Base-by-base conservation (phyloP, 1,139 yeast species). In the Debaryomyces nepalensis region DNA sequence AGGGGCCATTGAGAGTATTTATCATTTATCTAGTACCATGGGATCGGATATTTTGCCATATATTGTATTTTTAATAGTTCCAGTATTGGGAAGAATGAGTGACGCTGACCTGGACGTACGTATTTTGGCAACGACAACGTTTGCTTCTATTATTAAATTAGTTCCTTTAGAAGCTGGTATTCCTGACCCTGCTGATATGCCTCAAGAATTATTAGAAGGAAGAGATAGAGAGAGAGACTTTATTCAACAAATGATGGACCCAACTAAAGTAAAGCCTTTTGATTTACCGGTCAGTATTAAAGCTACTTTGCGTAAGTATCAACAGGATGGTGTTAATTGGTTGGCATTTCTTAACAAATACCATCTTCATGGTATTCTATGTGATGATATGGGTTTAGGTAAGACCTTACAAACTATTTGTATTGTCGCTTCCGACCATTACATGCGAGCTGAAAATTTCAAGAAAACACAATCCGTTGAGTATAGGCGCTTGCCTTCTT, bases 311-410 rank as follows among this genome's bases (percentile, higher is more conserved):
- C 82, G 99, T 64, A 87, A 88, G 52, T 95, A 95, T 59, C 99
- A 95, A 66, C 98, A 93, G 63, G 98, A 95, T 50, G 99, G 99
- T 63, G 95, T 95, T 33, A 95, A 93, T 61, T 95, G 99, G 99
- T 73, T 95, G 43, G 97, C 97, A 11, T 95, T 95, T 60, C 76
- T 95, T 57, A 95, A 93, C 68, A 88, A 88, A 58, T 95, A 95
- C 58, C 97, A 93, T 63, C 71, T 95, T 40, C 99, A 95, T 66
- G 99, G 99, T 39, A 90, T 95, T 56, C 71, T 95, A 39, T 93
- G 99, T 79, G 99, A 95, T 64, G 99, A 95, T 80, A 95, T 95
- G 99, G 99, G 99, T 9, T 76, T 95, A 27, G 99, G 99, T 45
- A 95, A 95, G 61, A 95, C 99, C 0, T 74, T 95, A 48, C 99